phyloP scores from a whole-genome alignment of 257 asterid species.

The Primulina tabacum region DNA sequence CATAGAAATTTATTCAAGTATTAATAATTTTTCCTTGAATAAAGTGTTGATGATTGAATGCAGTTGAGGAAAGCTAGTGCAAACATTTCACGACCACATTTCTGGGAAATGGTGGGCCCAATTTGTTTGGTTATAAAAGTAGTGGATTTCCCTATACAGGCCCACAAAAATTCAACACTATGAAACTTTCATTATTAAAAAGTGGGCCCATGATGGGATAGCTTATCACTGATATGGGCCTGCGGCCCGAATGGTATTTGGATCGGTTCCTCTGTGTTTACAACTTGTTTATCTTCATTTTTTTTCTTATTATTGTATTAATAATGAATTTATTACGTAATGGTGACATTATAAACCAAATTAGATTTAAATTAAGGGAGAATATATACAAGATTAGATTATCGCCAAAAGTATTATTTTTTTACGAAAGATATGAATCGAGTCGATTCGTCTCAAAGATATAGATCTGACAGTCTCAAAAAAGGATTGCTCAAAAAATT shows the following conservation, averaged over 20 bases:
- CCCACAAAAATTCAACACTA: constrained; percentile 25
- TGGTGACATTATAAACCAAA: not conserved
- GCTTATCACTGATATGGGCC: not conserved
- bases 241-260: not conserved
- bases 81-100: constrained; percentile 11
- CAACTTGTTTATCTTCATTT: not conserved
- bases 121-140: constrained; percentile 3
- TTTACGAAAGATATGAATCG: no score
- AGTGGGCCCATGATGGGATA: not conserved
- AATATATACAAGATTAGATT: no score
- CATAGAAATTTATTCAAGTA: not conserved
- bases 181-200: constrained; percentile 26
- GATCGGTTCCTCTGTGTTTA: not conserved
- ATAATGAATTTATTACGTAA: not conserved
- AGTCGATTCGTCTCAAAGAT: no score
- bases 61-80: not conserved
- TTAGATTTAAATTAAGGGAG: not conserved
- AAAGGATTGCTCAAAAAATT: no score
- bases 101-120: constrained; percentile 30
- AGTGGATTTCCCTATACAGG: constrained; percentile 16
- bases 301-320: no score
- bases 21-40: not conserved
- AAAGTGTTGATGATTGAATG: not conserved
- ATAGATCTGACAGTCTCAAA: no score
- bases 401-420: no score